Base-by-base conservation (phyloP, 2,329 filamentous ascomycete species). In the Neonectria neomacrospora region DNA sequence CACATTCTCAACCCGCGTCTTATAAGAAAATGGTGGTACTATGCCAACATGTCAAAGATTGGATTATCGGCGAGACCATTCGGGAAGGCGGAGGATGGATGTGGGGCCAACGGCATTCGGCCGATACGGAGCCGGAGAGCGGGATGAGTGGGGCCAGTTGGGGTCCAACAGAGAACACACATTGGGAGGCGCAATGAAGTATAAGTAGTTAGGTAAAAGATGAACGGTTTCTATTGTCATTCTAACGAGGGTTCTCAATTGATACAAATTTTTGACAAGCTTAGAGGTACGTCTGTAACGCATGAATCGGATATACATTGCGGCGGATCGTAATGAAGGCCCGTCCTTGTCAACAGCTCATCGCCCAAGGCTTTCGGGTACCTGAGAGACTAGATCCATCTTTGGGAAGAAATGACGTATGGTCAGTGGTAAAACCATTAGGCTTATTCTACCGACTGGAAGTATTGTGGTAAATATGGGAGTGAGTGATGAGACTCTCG, bases 11-110 rank as follows among this genome's bases (percentile, higher is more conserved):
- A n/a, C 7, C 22, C 7, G 23, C n/a, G 44, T 47, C n/a, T 26
- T 28, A 47, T 16, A 51, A 3, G 10, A 30, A 51, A 1, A 32
- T 28, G n/a, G 34, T 37, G 34, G 34, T 37, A 37, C 34, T 14
- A 37, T 37, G 14, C 34, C 14, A 37, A n/a, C 48, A 12, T 34
- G 47, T 14, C 7, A 51, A 18, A 30, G 30, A 20, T 20, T 39
- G 16, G 34, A 28, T 48, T 55, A 6, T 54, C 58, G 58, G 73
- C 71, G 65, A 73, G 69, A 71, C 63, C 37, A 23, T 66, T 69
- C 61, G 59, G 66, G 69, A 60, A 70, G 63, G 56, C 23, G 12
- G 37, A n/a, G 16, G 64, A 51, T 16, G 9, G 37, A 12, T 26
- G 64, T 60, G 23, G 57, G 57, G 59, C 60, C 32, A 30, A 52